phyloP scores from a whole-genome alignment of 2,329 filamentous ascomycete genomes.

The Fusarium floridanum region DNA sequence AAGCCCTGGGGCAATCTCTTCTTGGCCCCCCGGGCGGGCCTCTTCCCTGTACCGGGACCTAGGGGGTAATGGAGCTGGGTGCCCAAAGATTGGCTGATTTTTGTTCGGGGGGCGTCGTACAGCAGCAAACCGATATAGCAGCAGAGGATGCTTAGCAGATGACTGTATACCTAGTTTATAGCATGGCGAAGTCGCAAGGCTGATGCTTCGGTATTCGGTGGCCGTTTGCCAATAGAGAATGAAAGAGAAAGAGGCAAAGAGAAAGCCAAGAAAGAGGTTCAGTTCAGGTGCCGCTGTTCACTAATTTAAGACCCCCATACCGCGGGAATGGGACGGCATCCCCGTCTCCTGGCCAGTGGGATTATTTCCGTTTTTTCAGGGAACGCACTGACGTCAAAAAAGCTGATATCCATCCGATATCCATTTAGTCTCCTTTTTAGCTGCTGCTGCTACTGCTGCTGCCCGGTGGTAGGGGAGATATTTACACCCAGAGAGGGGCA shows the following conservation, averaged over 20 bases:
- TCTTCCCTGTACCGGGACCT: neutral
- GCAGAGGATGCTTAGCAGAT: neutral
- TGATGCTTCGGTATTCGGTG: neutral
- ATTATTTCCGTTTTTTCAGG: conserved; percentile 13
- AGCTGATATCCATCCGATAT: neutral
- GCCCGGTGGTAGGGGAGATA: conserved; percentile 3
- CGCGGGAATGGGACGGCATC: neutral
- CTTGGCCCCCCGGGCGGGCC: neutral
- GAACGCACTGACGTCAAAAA: conserved; percentile 42
- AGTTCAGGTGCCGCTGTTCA: neutral
- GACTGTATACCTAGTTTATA: neutral
- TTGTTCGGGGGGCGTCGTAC: neutral
- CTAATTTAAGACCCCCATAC: neutral
- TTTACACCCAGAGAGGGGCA: conserved; percentile 34
- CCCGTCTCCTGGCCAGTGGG: conserved; percentile 22
- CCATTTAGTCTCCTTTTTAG: neutral
- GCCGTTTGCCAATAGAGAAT: neutral
- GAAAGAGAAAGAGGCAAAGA: neutral
- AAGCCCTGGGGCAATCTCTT: conserved; percentile 2
- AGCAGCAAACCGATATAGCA: neutral
- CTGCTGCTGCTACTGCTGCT: neutral
- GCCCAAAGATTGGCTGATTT: conserved; percentile 2
- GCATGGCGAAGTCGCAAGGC: conserved; percentile 3
- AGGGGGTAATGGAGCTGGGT: neutral
- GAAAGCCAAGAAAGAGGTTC: neutral